A percentile compares a stretch with the other conserved stretches of the same genome.
Evolutionary conservation across 23 red algal species (phyloP).

Genomic region (Gracilaria vermiculophylla): DNA sequence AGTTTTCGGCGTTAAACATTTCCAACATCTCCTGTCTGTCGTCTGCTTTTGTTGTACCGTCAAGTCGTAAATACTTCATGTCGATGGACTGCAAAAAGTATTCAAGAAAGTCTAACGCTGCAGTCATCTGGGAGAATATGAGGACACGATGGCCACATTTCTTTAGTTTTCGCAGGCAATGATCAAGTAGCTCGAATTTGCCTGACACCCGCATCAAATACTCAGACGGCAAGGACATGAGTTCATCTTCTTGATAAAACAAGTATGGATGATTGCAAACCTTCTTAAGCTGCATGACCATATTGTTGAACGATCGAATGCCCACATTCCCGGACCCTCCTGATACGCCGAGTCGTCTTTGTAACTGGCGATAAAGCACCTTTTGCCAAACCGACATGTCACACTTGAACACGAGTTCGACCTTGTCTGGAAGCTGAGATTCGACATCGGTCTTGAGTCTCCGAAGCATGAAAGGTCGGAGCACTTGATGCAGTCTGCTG

Average conservation of each 20-base stretch:
- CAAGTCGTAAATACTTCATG: slow-evolving; percentile 89
- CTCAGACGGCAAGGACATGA: slow-evolving; percentile 67
- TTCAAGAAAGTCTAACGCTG: slow-evolving; percentile 85
- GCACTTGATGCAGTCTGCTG: slow-evolving; percentile 94
- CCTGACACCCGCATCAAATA: slow-evolving; percentile 83
- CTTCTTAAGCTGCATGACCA: slow-evolving; percentile 98
- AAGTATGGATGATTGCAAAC: slow-evolving; percentile 97
- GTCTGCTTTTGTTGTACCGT: slow-evolving; percentile 96
- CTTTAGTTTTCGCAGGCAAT: slow-evolving; percentile 80
- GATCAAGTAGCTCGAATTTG: slow-evolving; percentile 89
- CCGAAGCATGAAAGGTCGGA: slow-evolving; percentile 92
- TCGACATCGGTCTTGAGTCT: slow-evolving; percentile 96
- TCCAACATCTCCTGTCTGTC: slow-evolving; percentile 94
- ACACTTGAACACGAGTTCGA: slow-evolving; percentile 84
- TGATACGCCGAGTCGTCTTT: slow-evolving; percentile 67
- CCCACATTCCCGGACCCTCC: slow-evolving; percentile 59
- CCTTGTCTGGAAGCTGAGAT: slow-evolving; percentile 93
- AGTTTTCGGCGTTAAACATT: slow-evolving; percentile 81
- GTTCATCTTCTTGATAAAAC: slow-evolving; percentile 90
- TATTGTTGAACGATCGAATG: slow-evolving; percentile 89
- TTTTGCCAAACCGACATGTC: slow-evolving; percentile 94
- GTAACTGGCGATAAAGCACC: slow-evolving; percentile 81
- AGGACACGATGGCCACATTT: slow-evolving; percentile 72
- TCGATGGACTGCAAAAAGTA: slow-evolving; percentile 65
- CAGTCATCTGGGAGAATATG: slow-evolving; percentile 94